phyloP scores from a whole-genome alignment of 495 filamentous ascomycete genomes.

The Coniosporium apollinis region DNA sequence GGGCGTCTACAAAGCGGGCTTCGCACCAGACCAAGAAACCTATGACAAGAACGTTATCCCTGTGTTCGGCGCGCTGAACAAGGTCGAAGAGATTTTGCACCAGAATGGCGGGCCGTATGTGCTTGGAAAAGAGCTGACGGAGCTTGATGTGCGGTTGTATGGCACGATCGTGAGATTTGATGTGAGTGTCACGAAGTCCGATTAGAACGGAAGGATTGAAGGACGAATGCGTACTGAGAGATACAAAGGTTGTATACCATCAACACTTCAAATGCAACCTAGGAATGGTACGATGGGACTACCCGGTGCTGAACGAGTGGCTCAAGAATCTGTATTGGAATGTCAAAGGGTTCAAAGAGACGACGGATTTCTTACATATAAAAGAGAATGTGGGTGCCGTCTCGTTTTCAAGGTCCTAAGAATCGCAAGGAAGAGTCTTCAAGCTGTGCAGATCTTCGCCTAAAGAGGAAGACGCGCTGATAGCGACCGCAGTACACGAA shows the following conservation, averaged over 20 bases:
- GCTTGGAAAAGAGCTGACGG: constrained; percentile 30
- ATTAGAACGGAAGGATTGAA: too few species aligned
- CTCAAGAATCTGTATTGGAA: constrained; percentile 36
- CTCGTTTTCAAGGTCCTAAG: background rate
- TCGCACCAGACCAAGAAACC: constrained; percentile 29
- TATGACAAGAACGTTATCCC: constrained; percentile 30
- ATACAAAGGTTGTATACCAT: constrained; percentile 31
- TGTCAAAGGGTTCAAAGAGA: constrained; percentile 21
- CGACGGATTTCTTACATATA: constrained; percentile 31
- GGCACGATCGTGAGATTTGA: constrained; percentile 35
- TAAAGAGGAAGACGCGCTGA: constrained; percentile 1
- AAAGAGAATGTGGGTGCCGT: constrained; percentile 34
- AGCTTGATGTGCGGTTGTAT: constrained; percentile 34
- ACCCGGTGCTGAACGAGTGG: constrained; percentile 35
- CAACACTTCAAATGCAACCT: constrained; percentile 44
- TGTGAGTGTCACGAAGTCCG: too few species aligned
- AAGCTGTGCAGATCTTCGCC: too few species aligned
- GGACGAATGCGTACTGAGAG: too few species aligned
- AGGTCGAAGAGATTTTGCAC: constrained; percentile 29
- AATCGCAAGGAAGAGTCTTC: background rate
- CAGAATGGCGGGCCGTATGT: constrained; percentile 31
- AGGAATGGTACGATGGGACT: constrained; percentile 34
- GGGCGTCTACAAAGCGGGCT: constrained; percentile 40
- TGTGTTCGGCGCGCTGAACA: constrained; percentile 36
- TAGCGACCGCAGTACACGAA: constrained; percentile 30